phyloP scores from a whole-genome alignment of 495 filamentous ascomycete genomes.

The Hyaloscypha variabilis region DNA sequence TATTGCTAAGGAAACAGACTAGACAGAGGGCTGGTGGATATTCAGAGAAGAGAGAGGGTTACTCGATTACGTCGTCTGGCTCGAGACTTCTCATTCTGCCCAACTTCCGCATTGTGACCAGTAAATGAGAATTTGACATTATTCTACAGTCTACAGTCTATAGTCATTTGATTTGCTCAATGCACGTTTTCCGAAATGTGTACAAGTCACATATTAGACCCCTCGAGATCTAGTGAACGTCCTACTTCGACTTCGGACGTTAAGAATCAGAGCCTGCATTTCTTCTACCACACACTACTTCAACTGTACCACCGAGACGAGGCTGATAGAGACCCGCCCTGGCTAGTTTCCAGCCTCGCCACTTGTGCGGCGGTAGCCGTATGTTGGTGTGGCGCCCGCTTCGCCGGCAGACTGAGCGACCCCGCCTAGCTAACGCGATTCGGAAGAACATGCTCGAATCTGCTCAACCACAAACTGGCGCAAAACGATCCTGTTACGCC shows the following conservation, averaged over 20 bases:
- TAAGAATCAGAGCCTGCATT: too few species aligned
- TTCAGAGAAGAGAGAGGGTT: not conserved
- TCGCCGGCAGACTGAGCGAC: too few species aligned
- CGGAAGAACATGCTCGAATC: conserved; percentile 12
- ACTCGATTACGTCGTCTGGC: not conserved
- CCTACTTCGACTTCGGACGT: too few species aligned
- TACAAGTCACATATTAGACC: too few species aligned
- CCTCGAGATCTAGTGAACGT: too few species aligned
- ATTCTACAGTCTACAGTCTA: too few species aligned
- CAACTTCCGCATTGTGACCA: not conserved
- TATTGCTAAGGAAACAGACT: not conserved
- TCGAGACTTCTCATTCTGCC: not conserved
- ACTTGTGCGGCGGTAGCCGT: not conserved
- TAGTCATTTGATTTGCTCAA: too few species aligned
- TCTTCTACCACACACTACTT: too few species aligned
- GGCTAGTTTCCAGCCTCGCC: not conserved
- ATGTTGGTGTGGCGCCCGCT: not conserved
- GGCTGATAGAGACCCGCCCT: not conserved
- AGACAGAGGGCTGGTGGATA: not conserved
- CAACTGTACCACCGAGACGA: too few species aligned
- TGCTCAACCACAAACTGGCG: conserved; percentile 13
- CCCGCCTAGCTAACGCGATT: not conserved
- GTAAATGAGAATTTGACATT: not conserved
- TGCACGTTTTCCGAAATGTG: too few species aligned
- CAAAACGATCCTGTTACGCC: not conserved